Evolutionary conservation across 23 red algal genomes (phyloP), one percentile per base, ranked within the genome.

Genomic region (Agarophyton chilense): DNA sequence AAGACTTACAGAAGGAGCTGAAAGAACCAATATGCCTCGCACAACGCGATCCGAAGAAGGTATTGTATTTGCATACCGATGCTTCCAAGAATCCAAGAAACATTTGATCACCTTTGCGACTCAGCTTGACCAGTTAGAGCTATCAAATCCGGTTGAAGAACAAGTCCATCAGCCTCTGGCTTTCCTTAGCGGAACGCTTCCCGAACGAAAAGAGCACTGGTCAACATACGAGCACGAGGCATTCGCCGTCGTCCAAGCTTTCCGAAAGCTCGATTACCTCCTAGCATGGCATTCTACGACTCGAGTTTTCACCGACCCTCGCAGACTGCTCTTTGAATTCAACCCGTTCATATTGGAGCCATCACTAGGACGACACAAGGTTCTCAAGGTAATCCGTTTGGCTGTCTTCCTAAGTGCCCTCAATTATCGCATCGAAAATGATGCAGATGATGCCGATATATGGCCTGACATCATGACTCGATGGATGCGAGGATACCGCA

Each of bases 391-490:
- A 10, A 1, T 77, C 10, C 70, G 70, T 1, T 89, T 40, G 70
- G 84, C 57, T 18, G 0, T 89, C 50, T 77, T 34, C 39, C 42
- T 77, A 5, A 77, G 71, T 47, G 71, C 28, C 25, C 54, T 82
- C 14, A 54, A 70, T 33, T 82, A 82, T 66, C 77, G 2, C 28
- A 82, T 82, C 24, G 77, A 82, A 24, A 53, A 61, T 17, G 0
- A 17, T 10, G 11, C 43, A 28, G 77, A 46, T 13, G 77, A 66
- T 10, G 9, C 36, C 9, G 65, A 82, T 24, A 43, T 29, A 13
- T 60, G 43, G 77, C 46, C 77, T 46, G 52, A 82, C 25, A 82
- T 82, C 52, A 82, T 82, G 77, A 82, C 0, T 28, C 77, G 77
- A 0, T 70, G 0, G 53, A 82, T 82, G 77, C 50, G 77, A 11